Evolutionary conservation across 2,329 filamentous ascomycete genomes (phyloP).

Genomic region (Helotiales sp.): DNA sequence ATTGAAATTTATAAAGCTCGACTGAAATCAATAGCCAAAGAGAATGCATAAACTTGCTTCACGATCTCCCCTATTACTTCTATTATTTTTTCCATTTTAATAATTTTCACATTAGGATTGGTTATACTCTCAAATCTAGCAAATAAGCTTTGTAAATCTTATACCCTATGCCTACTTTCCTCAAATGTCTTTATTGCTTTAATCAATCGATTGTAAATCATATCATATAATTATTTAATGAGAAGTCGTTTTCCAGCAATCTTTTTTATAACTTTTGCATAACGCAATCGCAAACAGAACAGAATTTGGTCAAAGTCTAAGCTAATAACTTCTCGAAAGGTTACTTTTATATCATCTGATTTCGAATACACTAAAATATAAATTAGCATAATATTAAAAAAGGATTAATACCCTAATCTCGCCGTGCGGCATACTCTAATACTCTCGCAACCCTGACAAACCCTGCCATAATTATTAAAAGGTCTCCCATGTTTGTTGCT

Average conservation of each 20-base stretch:
- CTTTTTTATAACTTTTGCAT: too few relatives aligned
- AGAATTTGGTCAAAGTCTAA: too few relatives aligned
- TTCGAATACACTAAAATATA: too few relatives aligned
- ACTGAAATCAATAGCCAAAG: conserved; percentile 14
- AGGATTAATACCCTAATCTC: too few relatives aligned
- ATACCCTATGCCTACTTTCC: background rate
- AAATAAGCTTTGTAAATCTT: conserved; percentile 25
- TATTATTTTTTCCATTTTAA: background rate
- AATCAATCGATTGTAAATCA: conserved; percentile 23
- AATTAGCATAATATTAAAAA: too few relatives aligned
- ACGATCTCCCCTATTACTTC: conserved; percentile 27
- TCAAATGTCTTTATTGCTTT: conserved; percentile 7
- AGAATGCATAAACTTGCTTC: conserved; percentile 17
- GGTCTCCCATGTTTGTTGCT: too few relatives aligned
- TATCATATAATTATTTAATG: conserved; percentile 22
- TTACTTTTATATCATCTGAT: too few relatives aligned
- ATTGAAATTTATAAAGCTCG: conserved; percentile 16
- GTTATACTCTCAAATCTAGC: conserved; percentile 24
- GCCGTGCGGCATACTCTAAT: too few relatives aligned
- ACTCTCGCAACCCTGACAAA: too few relatives aligned
- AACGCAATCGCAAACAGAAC: too few relatives aligned
- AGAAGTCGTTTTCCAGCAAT: conserved; percentile 27
- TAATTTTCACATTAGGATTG: background rate
- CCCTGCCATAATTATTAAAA: too few relatives aligned
- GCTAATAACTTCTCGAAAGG: too few relatives aligned